These are phyloP conservation scores for Xerophyta viscosa DNA, from an alignment of 106 monocot species.

Conservation along the genomic window DNA sequence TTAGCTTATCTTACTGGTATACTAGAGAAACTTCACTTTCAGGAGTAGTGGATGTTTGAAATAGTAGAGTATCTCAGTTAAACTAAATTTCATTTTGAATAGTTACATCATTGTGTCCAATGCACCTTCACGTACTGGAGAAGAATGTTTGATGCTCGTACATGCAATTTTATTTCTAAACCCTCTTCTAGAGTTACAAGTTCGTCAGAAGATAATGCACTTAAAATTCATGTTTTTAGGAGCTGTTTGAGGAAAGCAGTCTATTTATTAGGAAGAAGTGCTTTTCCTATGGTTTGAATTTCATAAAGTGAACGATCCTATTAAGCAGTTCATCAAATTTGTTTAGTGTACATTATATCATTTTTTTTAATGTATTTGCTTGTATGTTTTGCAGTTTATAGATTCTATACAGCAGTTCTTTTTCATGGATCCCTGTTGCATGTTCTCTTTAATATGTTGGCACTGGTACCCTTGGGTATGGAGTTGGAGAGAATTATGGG, in stretches of 20 bases:
- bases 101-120: too few relatives aligned
- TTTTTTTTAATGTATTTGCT: background rate
- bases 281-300: background rate
- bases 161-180: background rate
- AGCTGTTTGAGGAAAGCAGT: background rate
- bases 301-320: slow-evolving; percentile 1
- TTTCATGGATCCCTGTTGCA: slow-evolving; percentile 92
- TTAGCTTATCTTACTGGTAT: too few relatives aligned
- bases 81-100: too few relatives aligned
- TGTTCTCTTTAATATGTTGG: slow-evolving; percentile 94
- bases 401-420: slow-evolving; percentile 73
- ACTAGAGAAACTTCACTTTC: too few relatives aligned
- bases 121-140: too few relatives aligned
- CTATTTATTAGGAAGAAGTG: too few relatives aligned
- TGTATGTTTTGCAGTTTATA: slow-evolving; percentile 60
- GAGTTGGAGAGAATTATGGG: slow-evolving; percentile 93
- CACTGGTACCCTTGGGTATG: slow-evolving; percentile 75
- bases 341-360: background rate
- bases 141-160: too few relatives aligned
- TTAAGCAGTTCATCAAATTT: background rate
- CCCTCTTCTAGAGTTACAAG: background rate
- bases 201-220: background rate
- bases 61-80: too few relatives aligned
- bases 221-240: background rate
- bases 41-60: too few relatives aligned